Evolutionary conservation across 768 basidiomycete species (phyloP).

Genomic region (Lentinus brumalis): DNA sequence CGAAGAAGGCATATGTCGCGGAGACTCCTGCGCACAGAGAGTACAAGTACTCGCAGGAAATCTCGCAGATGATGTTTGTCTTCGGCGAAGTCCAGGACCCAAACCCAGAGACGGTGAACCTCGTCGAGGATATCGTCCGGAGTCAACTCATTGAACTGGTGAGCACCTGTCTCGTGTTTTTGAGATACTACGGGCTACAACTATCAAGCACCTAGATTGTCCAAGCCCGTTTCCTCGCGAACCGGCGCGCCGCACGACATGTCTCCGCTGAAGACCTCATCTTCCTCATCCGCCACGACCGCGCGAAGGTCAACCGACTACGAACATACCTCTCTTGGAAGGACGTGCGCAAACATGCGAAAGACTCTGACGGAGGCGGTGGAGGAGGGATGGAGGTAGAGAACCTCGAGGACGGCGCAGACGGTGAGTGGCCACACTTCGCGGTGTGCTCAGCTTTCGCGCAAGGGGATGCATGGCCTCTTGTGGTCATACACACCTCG

Average conservation of each 20-base stretch:
- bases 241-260: slow-evolving; percentile 80
- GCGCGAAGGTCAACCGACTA: slow-evolving; percentile 90
- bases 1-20: slow-evolving; percentile 20
- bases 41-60: slow-evolving; percentile 91
- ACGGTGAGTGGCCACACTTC: slow-evolving; percentile 49
- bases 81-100: slow-evolving; percentile 96
- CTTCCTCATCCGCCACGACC: slow-evolving; percentile 92
- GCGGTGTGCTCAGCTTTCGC: not conserved
- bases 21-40: slow-evolving; percentile 42
- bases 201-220: slow-evolving; percentile 57
- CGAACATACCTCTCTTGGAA: slow-evolving; percentile 96
- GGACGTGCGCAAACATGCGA: slow-evolving; percentile 93
- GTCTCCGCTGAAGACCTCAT: slow-evolving; percentile 94
- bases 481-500: no score
- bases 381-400: slow-evolving; percentile 83
- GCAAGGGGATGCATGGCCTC: no score
- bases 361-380: slow-evolving; percentile 83
- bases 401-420: slow-evolving; percentile 79
- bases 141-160: slow-evolving; percentile 92
- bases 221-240: slow-evolving; percentile 84
- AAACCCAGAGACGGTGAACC: slow-evolving; percentile 80
- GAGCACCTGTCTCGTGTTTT: not conserved
- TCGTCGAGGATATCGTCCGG: slow-evolving; percentile 94
- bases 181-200: no score
- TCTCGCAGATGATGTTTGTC: slow-evolving; percentile 98